A percentile compares a stretch with the other conserved stretches of the same genome.
Evolutionary conservation across 148 eudicot species (phyloP).

Genomic region (Beta vulgaris): DNA sequence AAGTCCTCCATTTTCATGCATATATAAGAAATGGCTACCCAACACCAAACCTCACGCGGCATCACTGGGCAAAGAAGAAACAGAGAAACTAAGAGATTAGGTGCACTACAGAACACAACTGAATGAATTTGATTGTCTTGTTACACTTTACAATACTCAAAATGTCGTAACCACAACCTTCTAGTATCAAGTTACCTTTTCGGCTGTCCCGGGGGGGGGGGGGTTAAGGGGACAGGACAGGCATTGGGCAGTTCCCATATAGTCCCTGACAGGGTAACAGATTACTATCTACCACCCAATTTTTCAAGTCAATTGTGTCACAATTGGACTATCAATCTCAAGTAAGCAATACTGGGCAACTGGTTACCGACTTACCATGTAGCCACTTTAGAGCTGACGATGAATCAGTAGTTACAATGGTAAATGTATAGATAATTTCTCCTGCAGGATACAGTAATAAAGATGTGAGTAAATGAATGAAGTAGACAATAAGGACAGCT

Average conservation of each 20-base stretch:
- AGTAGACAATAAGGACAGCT: background rate
- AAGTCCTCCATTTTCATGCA: background rate
- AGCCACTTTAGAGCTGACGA: conserved; percentile 82
- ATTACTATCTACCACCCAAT: background rate
- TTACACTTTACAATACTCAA: background rate
- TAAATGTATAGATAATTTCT: conserved; percentile 72
- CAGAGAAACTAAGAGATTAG: background rate
- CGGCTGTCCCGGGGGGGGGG: too few relatives aligned
- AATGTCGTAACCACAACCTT: background rate
- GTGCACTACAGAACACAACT: background rate
- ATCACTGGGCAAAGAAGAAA: background rate
- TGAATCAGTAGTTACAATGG: conserved; percentile 82
- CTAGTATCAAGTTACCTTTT: background rate
- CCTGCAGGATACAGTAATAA: conserved; percentile 44
- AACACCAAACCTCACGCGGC: background rate
- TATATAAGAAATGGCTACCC: background rate
- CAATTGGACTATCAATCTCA: conserved; percentile 1
- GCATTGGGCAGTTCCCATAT: too few relatives aligned
- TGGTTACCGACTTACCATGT: conserved; percentile 86
- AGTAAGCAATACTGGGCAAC: background rate
- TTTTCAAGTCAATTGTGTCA: background rate
- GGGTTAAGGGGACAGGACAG: too few relatives aligned
- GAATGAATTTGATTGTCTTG: background rate
- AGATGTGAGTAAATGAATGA: conserved; percentile 1
- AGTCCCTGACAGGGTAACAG: background rate